Evolutionary conservation across 2,329 filamentous ascomycete genomes (phyloP).

Genomic region (Penicillium sp.): DNA sequence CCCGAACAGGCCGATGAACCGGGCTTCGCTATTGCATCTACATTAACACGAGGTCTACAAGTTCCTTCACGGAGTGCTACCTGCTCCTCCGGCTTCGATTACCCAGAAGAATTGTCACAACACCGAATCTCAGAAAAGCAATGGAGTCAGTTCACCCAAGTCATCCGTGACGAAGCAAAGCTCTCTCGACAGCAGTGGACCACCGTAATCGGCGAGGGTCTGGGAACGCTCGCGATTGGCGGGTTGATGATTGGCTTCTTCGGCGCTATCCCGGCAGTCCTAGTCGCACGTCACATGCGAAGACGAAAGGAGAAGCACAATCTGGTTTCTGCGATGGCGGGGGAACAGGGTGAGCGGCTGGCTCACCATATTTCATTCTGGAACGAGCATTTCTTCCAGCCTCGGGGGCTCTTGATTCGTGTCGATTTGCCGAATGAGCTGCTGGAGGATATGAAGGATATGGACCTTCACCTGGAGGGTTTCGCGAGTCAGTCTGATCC

Average conservation of each 20-base stretch:
- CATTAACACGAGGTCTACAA: conserved; percentile 29
- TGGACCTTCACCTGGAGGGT: conserved; percentile 19
- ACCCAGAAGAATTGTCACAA: conserved; percentile 24
- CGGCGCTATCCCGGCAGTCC: conserved; percentile 28
- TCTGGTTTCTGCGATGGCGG: conserved; percentile 22
- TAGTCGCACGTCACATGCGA: conserved; percentile 21
- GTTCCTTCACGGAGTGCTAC: conserved; percentile 27
- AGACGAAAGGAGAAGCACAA: conserved; percentile 28
- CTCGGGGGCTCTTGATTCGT: conserved; percentile 29
- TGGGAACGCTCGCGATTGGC: conserved; percentile 31
- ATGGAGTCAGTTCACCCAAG: conserved; percentile 29
- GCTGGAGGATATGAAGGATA: conserved; percentile 23
- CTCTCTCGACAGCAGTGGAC: conserved; percentile 32
- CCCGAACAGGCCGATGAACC: conserved; percentile 15
- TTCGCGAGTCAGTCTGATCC: not conserved
- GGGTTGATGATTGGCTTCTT: conserved; percentile 33
- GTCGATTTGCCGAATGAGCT: conserved; percentile 33
- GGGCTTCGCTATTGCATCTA: conserved; percentile 18
- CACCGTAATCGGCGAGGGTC: conserved; percentile 28
- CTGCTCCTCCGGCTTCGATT: conserved; percentile 33
- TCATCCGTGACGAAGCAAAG: conserved; percentile 28
- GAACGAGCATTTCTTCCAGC: conserved; percentile 32
- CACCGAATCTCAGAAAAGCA: conserved; percentile 23
- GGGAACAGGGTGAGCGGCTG: conserved; percentile 10
- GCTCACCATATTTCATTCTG: conserved; percentile 25